Conservation (phyloP, 2,329 filamentous ascomycete genomes). For the Fusarium heterosporum region DNA sequence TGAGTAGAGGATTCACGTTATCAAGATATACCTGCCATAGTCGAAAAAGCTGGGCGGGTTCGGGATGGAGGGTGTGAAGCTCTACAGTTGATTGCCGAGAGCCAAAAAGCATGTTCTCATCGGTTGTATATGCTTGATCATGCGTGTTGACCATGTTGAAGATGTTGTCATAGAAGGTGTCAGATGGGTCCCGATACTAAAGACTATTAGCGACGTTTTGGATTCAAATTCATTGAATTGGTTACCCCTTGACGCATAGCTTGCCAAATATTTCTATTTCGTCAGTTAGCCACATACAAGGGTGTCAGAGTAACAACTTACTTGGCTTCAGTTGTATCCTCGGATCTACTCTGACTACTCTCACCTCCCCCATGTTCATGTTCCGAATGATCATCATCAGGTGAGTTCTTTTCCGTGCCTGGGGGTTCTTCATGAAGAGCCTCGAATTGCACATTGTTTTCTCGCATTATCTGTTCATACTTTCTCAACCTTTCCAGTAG, state of each 20-base stretch:
- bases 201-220: accelerated
- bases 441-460: conserved; percentile 68
- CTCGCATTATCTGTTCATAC: conserved; percentile 68
- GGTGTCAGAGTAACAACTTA: background rate
- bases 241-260: conserved; percentile 23
- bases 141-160: conserved; percentile 57
- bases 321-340: conserved; percentile 26
- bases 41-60: conserved; percentile 58
- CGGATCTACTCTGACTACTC: background rate
- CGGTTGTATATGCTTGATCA: conserved; percentile 56
- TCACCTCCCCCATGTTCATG: conserved; percentile 17
- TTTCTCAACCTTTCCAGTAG: conserved; percentile 66
- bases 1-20: conserved; percentile 69
- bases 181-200: conserved; percentile 2
- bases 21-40: conserved; percentile 70
- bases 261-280: conserved; percentile 10
- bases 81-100: conserved; percentile 55
- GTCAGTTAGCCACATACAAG: background rate
- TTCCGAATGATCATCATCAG: conserved; percentile 8
- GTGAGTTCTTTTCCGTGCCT: background rate
- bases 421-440: conserved; percentile 48
- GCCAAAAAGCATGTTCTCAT: conserved; percentile 66
- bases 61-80: conserved; percentile 63
- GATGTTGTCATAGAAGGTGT: conserved; percentile 29
- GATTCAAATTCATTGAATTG: accelerated